Percentiles rank a stretch among this genome's conserved stretches.
Conservation (phyloP, 2,329 filamentous ascomycete species). For the Coniochaeta sp. region DNA sequence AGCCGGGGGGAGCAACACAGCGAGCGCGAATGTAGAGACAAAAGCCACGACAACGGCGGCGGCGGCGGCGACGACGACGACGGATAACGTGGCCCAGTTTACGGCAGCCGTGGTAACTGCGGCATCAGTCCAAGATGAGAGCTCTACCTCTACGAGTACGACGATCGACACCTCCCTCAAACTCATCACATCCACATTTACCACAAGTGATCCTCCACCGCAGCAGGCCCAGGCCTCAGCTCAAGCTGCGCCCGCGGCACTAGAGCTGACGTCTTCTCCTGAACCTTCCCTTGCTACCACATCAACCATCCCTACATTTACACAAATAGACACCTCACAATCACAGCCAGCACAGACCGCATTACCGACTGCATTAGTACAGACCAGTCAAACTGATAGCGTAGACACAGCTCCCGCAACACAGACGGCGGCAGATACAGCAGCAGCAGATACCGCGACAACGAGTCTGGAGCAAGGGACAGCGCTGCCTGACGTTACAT, state of each 20-base stretch:
- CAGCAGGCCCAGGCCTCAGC: background rate
- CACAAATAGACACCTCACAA: background rate
- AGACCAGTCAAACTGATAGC: constrained; percentile 29
- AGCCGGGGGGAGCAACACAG: constrained; percentile 10
- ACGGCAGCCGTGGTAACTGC: background rate
- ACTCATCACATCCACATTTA: constrained; percentile 10
- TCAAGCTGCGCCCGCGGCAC: background rate
- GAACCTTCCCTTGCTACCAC: background rate
- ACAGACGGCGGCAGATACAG: constrained; percentile 5
- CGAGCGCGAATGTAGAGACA: constrained; percentile 10
- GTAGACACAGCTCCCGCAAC: constrained; percentile 19
- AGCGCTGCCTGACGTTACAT: constrained; percentile 4
- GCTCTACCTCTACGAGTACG: constrained; percentile 25
- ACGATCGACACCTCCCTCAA: constrained; percentile 21
- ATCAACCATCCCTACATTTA: background rate
- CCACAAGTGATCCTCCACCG: constrained; percentile 6
- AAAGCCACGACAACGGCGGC: constrained; percentile 2
- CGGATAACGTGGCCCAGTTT: constrained; percentile 1
- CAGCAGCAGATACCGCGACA: constrained; percentile 6
- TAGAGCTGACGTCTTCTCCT: background rate
- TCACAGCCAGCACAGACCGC: constrained; percentile 3
- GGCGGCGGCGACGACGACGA: constrained; percentile 1
- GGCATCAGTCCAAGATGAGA: constrained; percentile 8
- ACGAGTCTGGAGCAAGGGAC: constrained; percentile 3
- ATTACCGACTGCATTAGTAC: constrained; percentile 14